phyloP scores from a whole-genome alignment of 768 basidiomycete species.

The Calocybe cyanea region DNA sequence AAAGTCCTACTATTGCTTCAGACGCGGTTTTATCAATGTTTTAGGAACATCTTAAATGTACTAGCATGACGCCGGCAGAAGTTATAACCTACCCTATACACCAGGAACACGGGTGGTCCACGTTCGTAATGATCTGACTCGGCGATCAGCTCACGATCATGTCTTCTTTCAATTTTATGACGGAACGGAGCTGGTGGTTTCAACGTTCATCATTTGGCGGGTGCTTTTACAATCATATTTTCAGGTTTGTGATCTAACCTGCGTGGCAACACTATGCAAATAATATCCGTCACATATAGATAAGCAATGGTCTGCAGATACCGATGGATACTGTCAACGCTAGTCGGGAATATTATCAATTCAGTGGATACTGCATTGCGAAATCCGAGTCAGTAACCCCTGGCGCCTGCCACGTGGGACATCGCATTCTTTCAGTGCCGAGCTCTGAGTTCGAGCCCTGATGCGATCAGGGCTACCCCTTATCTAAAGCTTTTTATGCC shows the following conservation, averaged over 20 bases:
- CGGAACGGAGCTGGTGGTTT: constrained; percentile 1
- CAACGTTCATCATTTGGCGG: neutral
- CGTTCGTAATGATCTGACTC: too few species aligned
- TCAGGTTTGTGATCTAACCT: neutral
- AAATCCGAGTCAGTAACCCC: neutral
- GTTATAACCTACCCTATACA: too few species aligned
- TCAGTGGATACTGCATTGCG: too few species aligned
- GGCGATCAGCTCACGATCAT: too few species aligned
- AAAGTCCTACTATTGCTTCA: too few species aligned
- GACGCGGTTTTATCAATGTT: too few species aligned
- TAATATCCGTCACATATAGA: neutral
- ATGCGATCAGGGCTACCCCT: neutral
- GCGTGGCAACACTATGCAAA: neutral
- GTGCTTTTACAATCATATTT: neutral
- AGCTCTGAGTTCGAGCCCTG: neutral
- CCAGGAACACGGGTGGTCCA: too few species aligned
- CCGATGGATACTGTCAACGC: neutral
- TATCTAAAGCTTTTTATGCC: neutral
- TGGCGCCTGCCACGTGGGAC: neutral
- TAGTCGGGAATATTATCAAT: too few species aligned
- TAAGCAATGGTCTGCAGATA: neutral
- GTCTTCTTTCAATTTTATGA: neutral
- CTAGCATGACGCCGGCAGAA: too few species aligned
- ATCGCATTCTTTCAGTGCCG: neutral
- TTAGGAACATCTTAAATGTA: too few species aligned